Base-by-base conservation (phyloP, 495 filamentous ascomycete species). In the Corynascus novoguineensis region DNA sequence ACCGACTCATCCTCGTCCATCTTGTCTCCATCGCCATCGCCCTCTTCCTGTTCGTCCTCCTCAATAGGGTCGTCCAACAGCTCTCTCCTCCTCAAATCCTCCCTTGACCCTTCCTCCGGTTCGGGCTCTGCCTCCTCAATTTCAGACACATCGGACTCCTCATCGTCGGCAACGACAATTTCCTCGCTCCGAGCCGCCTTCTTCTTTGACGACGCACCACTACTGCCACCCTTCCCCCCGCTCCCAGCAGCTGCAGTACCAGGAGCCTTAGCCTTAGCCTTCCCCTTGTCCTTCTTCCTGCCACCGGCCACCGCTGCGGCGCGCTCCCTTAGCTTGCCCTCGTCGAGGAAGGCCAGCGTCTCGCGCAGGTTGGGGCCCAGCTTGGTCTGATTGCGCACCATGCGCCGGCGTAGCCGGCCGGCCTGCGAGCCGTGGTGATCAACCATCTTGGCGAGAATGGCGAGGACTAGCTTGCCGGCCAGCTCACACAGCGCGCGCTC, bases 401-500 rank as follows among this genome's bases (percentile, higher is more conserved):
- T 74, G 25, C 86, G 73, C 60, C 81, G 78, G 49, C 79, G 76
- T 22, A 91, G 75, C 56, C 81, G 78, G 1, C 85, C 86, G 15
- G 78, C 79, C 29, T 79, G 68, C 22, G 76, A 70, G 1, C 80
- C 82, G 1, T 70, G 78, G 15, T 77, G 72, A 58, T 96, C 90
- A 42, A 96, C 67, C 17, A 87, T 81, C 37, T 84, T 82, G 9
- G 83, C 89, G 5, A 88, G 75, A 24, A 95, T 82, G 0, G 85
- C 85, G 22, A 95, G 76, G 9, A 96, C 88, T 32, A 93, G 78
- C 61, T 90, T 91, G 37, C 86, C 86, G 5, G 91, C 83, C 3
- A 96, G 75, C 61, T 89, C 87, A 71, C 92, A 97, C 0, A 97
- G 77, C 17, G 83, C 80, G 63, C 92, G 83, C 67, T 97, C 92